phyloP scores from a whole-genome alignment of 805 yeast genomes.

The Lachancea nothofagi region DNA sequence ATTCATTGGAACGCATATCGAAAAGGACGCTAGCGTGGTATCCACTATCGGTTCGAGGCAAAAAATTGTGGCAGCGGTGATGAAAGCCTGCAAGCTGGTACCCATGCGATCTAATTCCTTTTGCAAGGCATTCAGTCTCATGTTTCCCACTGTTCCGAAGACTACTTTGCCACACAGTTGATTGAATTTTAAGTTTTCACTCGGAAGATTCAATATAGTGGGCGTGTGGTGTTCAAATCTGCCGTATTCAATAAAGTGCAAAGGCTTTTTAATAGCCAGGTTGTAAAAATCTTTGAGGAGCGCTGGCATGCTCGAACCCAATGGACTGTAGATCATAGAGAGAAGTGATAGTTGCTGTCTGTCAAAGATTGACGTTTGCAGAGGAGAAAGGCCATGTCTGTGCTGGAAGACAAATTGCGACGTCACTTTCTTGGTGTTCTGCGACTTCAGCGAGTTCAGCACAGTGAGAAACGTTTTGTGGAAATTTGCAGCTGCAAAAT shows the following conservation, averaged over 20 bases:
- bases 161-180: constrained; percentile 27
- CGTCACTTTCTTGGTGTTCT: constrained; percentile 3
- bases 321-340: constrained; percentile 21
- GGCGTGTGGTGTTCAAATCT: constrained; percentile 9
- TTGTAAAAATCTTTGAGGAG: constrained; percentile 24
- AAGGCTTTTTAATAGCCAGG: constrained; percentile 24
- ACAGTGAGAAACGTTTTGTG: constrained; percentile 22
- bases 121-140: constrained; percentile 16
- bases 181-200: constrained; percentile 13
- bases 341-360: constrained; percentile 25
- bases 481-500: constrained; percentile 28
- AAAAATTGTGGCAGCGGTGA: constrained; percentile 26
- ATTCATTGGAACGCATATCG: constrained; percentile 23
- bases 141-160: constrained; percentile 21
- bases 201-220: constrained; percentile 10
- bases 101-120: constrained; percentile 17
- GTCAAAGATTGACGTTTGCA: constrained; percentile 27
- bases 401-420: constrained; percentile 5
- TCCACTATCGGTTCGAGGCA: constrained; percentile 24
- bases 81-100: constrained; percentile 23
- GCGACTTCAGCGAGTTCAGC: constrained; percentile 11
- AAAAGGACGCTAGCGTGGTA: constrained; percentile 16
- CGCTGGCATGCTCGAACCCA: constrained; percentile 26
- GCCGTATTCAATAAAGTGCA: constrained; percentile 17
- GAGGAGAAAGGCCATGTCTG: constrained; percentile 1